These are phyloP conservation scores for Epichloe gansuensis DNA, from an alignment of 2,329 filamentous ascomycete species.

Conservation along the genomic window DNA sequence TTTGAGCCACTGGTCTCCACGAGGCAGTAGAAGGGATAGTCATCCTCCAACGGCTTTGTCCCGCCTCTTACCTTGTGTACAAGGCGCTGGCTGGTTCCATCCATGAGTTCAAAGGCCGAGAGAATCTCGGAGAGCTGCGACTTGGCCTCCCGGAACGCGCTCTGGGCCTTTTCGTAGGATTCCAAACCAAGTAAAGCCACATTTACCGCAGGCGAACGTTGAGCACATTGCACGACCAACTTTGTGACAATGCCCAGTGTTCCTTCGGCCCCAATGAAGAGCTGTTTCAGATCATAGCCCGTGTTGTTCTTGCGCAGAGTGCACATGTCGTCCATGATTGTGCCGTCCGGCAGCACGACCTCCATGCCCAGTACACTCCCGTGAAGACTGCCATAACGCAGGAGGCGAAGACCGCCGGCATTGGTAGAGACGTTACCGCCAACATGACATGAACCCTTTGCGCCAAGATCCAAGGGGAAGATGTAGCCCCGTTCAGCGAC, in stretches of 20 bases:
- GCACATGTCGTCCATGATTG: constrained; percentile 76
- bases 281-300: constrained; percentile 91
- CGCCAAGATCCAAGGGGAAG: constrained; percentile 93
- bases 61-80: constrained; percentile 64
- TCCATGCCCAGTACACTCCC: constrained; percentile 87
- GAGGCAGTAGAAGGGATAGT: constrained; percentile 90
- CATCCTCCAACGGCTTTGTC: constrained; percentile 69
- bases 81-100: constrained; percentile 65
- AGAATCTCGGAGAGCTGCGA: constrained; percentile 84
- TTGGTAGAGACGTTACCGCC: constrained; percentile 95
- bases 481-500: constrained; percentile 74
- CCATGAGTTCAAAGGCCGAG: constrained; percentile 97
- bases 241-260: constrained; percentile 91
- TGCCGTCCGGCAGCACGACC: constrained; percentile 86
- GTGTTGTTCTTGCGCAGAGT: constrained; percentile 97
- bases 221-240: constrained; percentile 79
- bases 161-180: constrained; percentile 78
- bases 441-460: constrained; percentile 93
- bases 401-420: constrained; percentile 75
- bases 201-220: constrained; percentile 76
- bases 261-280: constrained; percentile 91
- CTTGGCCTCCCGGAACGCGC: constrained; percentile 82
- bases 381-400: constrained; percentile 89
- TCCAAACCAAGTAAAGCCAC: constrained; percentile 89
- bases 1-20: constrained; percentile 95